Base-by-base conservation (phyloP, 2,329 filamentous ascomycete species). In the Ascochyta viciae-villosae region DNA sequence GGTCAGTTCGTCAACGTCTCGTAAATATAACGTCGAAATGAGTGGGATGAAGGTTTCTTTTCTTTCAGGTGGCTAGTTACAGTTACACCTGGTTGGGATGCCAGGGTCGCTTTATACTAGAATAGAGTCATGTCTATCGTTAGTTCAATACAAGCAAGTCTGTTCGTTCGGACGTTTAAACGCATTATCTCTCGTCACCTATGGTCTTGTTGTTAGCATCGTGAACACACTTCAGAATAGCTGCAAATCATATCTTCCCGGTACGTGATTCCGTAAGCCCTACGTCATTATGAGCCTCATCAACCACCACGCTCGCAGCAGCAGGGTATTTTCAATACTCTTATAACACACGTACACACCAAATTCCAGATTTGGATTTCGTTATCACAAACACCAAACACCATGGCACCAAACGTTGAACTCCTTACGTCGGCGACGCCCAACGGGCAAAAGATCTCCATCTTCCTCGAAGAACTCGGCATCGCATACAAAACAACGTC, bases 361-460 rank as follows among this genome's bases (percentile, higher is more conserved):
- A 35, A 9, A 2, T 16, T 10, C 8, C 15, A 35, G 4, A 2
- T 6, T 35, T 3, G 6, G 7, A 35, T 5, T 10, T 24, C 19
- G 19, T 15, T 6, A 7, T 1, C 33, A 29, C 40, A 39, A 3
- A 19, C 29, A 41, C 10, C 34, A 4, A 4, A 80, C 54, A 81
- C 47, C 71, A 82, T 82, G 48, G 19, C 59, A 19, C 51, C 58
- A 10, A 54, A 49, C 19, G 74, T 95, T 65, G 89, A 88, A 46
- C 85, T 96, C 34, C 93, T 93, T 78, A 96, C 91, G 22, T 81
- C 84, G n/a, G 83, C 86, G 66, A 96, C 92, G 35, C 91, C 92
- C 46, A 96, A 96, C 77, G 91, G 91, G 59, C 88, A 94, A 81
- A 96, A 96, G 76, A 85, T 90, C 55, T 91, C 89, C 52, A 94